A percentile compares a stretch with the other conserved stretches of the same genome.
Evolutionary conservation across 2,329 filamentous ascomycete species (phyloP).

Genomic region (Penicillium sp.): DNA sequence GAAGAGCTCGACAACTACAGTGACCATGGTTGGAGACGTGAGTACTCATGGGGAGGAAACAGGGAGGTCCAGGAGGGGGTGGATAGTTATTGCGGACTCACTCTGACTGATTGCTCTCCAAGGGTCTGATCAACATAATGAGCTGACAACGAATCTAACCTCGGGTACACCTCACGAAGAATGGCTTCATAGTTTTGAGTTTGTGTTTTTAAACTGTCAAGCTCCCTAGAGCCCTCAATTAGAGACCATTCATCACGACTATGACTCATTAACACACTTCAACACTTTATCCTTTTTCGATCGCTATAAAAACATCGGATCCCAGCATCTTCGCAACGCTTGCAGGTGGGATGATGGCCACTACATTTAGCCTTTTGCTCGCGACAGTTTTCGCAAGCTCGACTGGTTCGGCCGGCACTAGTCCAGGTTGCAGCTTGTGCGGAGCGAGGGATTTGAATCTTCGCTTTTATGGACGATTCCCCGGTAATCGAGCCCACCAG

Average conservation of each 20-base stretch:
- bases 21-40: background rate
- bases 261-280: conserved; percentile 34
- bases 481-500: conserved; percentile 7
- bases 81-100: conserved; percentile 21
- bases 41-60: conserved; percentile 4
- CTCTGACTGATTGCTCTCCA: conserved; percentile 26
- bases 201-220: conserved; percentile 39
- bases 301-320: conserved; percentile 45
- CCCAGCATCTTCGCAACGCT: conserved; percentile 44
- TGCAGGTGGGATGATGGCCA: conserved; percentile 44
- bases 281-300: conserved; percentile 45
- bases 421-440: conserved; percentile 22
- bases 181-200: conserved; percentile 37
- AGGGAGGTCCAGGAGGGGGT: conserved; percentile 4
- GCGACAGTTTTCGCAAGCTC: conserved; percentile 47
- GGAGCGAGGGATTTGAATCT: conserved; percentile 34
- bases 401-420: conserved; percentile 34
- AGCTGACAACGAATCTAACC: conserved; percentile 33
- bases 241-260: conserved; percentile 3
- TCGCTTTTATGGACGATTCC: conserved; percentile 25
- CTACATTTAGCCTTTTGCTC: conserved; percentile 49
- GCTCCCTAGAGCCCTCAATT: conserved; percentile 30
- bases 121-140: conserved; percentile 36
- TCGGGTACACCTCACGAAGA: conserved; percentile 34
- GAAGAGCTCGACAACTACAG: background rate